Evolutionary conservation across 1,284 basidiomycete species (phyloP).

Genomic region (Apiotrichum sp.): DNA sequence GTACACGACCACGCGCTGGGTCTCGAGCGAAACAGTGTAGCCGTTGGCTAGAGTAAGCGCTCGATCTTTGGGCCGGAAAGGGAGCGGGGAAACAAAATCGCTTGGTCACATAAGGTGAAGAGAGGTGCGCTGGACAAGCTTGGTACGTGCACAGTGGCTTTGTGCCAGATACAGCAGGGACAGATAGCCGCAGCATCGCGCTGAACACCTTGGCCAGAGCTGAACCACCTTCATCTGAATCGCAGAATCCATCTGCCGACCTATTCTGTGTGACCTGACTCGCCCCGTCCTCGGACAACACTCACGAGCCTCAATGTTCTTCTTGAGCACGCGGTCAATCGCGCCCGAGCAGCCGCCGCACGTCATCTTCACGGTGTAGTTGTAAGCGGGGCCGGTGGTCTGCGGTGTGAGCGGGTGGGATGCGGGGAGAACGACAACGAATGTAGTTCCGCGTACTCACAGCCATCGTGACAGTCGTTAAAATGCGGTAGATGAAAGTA

Average conservation of each 20-base stretch:
- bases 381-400: constrained; percentile 35
- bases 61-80: background rate
- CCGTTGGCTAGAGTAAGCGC: constrained; percentile 29
- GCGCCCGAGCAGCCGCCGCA: constrained; percentile 47
- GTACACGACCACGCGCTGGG: constrained; percentile 43
- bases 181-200: too few relatives aligned
- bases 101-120: background rate
- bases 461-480: background rate
- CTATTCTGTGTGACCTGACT: too few relatives aligned
- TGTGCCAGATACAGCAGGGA: too few relatives aligned
- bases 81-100: background rate
- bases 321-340: constrained; percentile 42
- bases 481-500: background rate
- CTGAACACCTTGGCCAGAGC: too few relatives aligned
- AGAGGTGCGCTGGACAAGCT: background rate
- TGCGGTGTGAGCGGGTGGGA: background rate
- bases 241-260: too few relatives aligned
- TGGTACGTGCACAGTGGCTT: too few relatives aligned
- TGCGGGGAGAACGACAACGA: too few relatives aligned
- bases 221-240: too few relatives aligned
- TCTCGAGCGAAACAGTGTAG: constrained; percentile 39
- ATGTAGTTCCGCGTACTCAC: background rate
- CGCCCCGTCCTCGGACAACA: background rate
- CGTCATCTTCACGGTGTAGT: constrained; percentile 47
- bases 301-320: constrained; percentile 43